Base-by-base conservation (phyloP, 2,329 filamentous ascomycete genomes). In the Chalaropsis ovoidea region DNA sequence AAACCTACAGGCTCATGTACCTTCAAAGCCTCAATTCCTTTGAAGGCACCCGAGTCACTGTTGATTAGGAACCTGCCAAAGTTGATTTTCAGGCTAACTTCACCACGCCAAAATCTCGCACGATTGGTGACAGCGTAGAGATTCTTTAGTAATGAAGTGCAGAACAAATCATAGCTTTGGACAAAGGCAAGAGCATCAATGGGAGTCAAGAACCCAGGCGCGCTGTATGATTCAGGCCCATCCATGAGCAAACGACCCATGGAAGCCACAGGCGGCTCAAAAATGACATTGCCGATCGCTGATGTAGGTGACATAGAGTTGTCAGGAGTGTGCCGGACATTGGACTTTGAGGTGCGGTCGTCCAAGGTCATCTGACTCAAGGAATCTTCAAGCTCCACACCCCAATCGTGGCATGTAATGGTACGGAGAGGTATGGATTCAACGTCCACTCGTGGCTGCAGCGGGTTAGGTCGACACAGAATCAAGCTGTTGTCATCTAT, bases 51-150 rank as follows among this genome's bases (percentile, higher is more conserved):
- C 19, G 63, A 64, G 15, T 24, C 52, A 8, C 35, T 24, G 19
- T 47, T 39, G 52, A 64, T 47, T 13, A 64, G 13, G 13, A 64
- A 43, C 8, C 63, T 54, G 4, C 63, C 63, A 43, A 64, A 64
- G 52, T 43, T 43, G 2, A 64, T 24, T 15, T 54, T 43, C 3
- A 64, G 31, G 19, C 39, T n/a, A 43, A 64, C n/a, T 11, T 64
- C 39, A 35, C 63, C 63, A n/a, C 49, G 63, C 39, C 41, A 24
- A 8, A 56, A 24, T 17, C 63, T 52, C 17, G 63, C 41, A 2
- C 63, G 49, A 27, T 64, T 22, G n/a, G 56, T 47, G 13, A n/a
- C 13, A 31, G 19, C 24, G 22, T 31, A 6, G 15, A 60, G 6
- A 15, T 64, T 54, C 15, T 27, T 60, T 10, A 41, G 19, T 35